phyloP scores from a whole-genome alignment of 352 stramenopile genomes.

The Globisporangium apiculatum region DNA sequence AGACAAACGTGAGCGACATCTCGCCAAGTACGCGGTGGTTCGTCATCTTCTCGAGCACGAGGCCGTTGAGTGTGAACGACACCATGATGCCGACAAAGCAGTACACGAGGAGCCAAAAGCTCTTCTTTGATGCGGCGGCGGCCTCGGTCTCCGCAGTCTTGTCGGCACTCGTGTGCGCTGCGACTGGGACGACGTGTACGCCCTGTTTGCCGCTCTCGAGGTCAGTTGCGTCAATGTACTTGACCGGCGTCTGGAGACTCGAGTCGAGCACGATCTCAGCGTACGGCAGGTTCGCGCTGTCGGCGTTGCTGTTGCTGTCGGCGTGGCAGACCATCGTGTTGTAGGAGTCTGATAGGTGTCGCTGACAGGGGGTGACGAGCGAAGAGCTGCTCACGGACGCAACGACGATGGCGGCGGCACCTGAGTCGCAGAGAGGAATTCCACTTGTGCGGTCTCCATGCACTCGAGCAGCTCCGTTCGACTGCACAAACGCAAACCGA shows the following conservation, averaged over 20 bases:
- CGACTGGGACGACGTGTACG: conserved; percentile 7
- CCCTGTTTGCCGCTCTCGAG: conserved; percentile 19
- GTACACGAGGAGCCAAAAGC: conserved; percentile 54
- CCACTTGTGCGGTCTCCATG: conserved; percentile 11
- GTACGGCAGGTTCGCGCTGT: conserved; percentile 37
- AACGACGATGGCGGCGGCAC: not conserved
- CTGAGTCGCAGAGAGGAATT: conserved; percentile 14
- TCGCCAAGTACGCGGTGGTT: conserved; percentile 75
- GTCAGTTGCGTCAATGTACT: conserved; percentile 24
- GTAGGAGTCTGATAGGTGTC: not conserved
- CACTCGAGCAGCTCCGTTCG: not conserved
- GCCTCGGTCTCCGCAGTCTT: conserved; percentile 3
- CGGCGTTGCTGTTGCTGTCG: conserved; percentile 23
- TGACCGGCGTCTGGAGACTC: conserved; percentile 16
- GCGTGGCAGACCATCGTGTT: conserved; percentile 13
- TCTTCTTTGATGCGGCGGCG: conserved; percentile 25
- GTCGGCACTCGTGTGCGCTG: not conserved
- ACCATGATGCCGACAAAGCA: conserved; percentile 82
- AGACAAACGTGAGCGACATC: conserved; percentile 81
- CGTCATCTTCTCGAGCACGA: conserved; percentile 82
- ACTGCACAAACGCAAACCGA: not conserved
- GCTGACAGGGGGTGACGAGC: not conserved
- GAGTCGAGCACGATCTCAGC: conserved; percentile 45
- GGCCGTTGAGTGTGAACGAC: conserved; percentile 75
- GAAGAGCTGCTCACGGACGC: not conserved